Conservation (phyloP, 1,284 basidiomycete species). For the Fomes fomentarius region DNA sequence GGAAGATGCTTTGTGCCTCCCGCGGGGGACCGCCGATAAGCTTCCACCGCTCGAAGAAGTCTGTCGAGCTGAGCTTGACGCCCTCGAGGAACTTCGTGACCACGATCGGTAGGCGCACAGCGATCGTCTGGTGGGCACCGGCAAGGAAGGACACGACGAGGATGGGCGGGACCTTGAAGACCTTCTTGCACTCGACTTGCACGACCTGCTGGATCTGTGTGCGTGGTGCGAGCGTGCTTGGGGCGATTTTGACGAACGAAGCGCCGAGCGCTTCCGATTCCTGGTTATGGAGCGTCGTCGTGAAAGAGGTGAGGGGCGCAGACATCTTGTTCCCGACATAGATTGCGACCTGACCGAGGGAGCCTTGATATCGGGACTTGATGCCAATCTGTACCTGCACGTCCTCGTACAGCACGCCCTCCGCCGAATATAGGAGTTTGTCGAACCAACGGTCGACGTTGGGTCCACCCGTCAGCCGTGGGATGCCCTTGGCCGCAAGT, state of each 20-base stretch:
- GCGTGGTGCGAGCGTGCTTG: constrained; percentile 76
- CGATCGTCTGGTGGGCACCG: constrained; percentile 87
- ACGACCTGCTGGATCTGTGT: constrained; percentile 93
- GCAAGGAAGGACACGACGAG: constrained; percentile 91
- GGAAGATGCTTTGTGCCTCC: constrained; percentile 90
- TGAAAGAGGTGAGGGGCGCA: constrained; percentile 87
- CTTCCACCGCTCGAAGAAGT: constrained; percentile 99
- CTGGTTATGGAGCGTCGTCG: constrained; percentile 76
- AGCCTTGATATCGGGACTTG: constrained; percentile 95
- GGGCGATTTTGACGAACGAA: constrained; percentile 88
- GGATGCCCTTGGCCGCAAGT: constrained; percentile 35
- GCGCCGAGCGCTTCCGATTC: constrained; percentile 78
- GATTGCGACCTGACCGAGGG: constrained; percentile 88
- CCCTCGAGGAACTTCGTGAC: constrained; percentile 94
- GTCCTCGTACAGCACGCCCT: constrained; percentile 97
- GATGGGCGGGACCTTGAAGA: constrained; percentile 81
- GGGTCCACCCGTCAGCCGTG: constrained; percentile 63
- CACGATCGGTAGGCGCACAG: constrained; percentile 85
- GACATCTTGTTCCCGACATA: constrained; percentile 97
- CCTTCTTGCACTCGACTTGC: constrained; percentile 92
- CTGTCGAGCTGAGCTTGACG: constrained; percentile 78
- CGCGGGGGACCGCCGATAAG: constrained; percentile 93
- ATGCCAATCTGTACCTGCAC: constrained; percentile 94
- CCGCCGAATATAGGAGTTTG: constrained; percentile 78
- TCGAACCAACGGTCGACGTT: constrained; percentile 90